Conservation (phyloP, 768 basidiomycete genomes). For the Strobilomyces dryophilus region DNA sequence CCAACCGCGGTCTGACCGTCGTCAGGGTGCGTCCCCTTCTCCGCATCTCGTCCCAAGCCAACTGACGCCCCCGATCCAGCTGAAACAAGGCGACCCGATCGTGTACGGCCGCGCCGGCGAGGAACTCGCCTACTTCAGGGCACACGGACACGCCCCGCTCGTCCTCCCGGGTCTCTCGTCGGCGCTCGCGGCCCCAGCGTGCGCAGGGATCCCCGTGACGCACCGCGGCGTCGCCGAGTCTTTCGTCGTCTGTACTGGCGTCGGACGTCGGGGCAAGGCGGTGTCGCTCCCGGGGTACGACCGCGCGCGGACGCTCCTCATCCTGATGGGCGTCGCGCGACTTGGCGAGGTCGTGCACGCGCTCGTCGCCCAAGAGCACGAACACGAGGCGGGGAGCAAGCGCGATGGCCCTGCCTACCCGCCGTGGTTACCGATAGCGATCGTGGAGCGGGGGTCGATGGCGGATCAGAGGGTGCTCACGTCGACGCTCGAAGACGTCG, state of each 20-base stretch:
- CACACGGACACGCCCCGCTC: slow-evolving; percentile 76
- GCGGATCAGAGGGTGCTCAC: slow-evolving; percentile 84
- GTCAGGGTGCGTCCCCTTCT: slow-evolving; percentile 57
- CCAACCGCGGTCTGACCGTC: slow-evolving; percentile 74
- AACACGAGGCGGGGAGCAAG: slow-evolving; percentile 24
- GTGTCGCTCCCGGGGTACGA: slow-evolving; percentile 88
- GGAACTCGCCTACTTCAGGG: slow-evolving; percentile 89
- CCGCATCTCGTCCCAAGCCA: slow-evolving; percentile 2
- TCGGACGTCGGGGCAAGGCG: slow-evolving; percentile 79
- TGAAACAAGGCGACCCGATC: slow-evolving; percentile 97
- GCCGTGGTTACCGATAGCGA: slow-evolving; percentile 73
- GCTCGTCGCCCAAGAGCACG: slow-evolving; percentile 32
- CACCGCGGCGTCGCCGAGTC: slow-evolving; percentile 93
- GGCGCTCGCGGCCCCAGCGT: slow-evolving; percentile 83
- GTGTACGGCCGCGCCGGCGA: slow-evolving; percentile 94
- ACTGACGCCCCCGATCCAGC: slow-evolving; percentile 35
- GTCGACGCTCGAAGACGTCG: slow-evolving; percentile 68
- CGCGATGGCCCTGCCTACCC: slow-evolving; percentile 67
- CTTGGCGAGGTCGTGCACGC: slow-evolving; percentile 66
- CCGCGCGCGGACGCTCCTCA: slow-evolving; percentile 70
- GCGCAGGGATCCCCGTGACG: slow-evolving; percentile 90
- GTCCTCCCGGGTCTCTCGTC: slow-evolving; percentile 90
- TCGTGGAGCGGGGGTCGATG: slow-evolving; percentile 93
- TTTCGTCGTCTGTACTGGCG: slow-evolving; percentile 89
- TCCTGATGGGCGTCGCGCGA: slow-evolving; percentile 95